A percentile compares a stretch with the other conserved stretches of the same genome.
phyloP scores from a whole-genome alignment of 192 early-diverging fungal genomes.

The Physocladia obscura region DNA sequence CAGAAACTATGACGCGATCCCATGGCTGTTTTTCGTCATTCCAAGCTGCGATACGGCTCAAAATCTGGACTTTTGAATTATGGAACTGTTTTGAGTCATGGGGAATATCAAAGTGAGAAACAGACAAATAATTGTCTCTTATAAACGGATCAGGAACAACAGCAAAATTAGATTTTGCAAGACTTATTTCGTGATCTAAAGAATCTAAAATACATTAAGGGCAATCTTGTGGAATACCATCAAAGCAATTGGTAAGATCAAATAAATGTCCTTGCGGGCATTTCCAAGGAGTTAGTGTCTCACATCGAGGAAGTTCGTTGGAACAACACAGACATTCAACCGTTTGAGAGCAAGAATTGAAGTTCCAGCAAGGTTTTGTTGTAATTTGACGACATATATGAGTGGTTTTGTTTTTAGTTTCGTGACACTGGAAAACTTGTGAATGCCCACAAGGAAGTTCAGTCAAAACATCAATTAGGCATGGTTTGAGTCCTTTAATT shows the following conservation, averaged over 20 bases:
- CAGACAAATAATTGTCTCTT: too few relatives aligned
- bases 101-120: too few relatives aligned
- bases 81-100: too few relatives aligned
- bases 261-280: slow-evolving; percentile 20
- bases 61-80: too few relatives aligned
- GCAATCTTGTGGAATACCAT: slow-evolving; percentile 26
- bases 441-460: slow-evolving; percentile 22
- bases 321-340: slow-evolving; percentile 22
- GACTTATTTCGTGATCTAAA: slow-evolving; percentile 6
- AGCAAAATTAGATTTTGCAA: background rate
- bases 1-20: too few relatives aligned
- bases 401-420: background rate
- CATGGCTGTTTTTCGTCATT: too few relatives aligned
- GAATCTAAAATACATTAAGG: slow-evolving; percentile 10
- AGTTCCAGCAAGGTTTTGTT: slow-evolving; percentile 17
- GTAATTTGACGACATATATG: background rate
- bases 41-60: background rate
- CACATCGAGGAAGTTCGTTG: slow-evolving; percentile 14
- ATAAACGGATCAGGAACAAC: too few relatives aligned
- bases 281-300: slow-evolving; percentile 1
- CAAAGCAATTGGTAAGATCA: slow-evolving; percentile 10
- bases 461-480: background rate
- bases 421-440: background rate
- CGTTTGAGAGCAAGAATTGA: background rate
- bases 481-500: slow-evolving; percentile 7